Conservation (phyloP, 495 filamentous ascomycete species). For the Rhypophila decipiens region DNA sequence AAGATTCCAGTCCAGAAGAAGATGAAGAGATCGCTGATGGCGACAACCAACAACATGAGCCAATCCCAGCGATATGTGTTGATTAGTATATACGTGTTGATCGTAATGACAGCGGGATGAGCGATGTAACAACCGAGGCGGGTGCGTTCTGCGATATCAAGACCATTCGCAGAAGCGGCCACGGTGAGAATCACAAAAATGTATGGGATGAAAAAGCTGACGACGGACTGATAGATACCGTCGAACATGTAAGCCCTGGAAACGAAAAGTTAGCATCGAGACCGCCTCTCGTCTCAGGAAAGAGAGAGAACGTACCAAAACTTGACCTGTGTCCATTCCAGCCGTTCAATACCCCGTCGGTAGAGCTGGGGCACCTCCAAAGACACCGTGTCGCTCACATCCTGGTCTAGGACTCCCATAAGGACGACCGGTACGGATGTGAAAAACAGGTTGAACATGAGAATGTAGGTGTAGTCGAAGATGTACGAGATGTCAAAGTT, state of each 20-base stretch:
- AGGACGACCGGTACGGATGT: slow-evolving; percentile 93
- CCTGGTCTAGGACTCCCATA: slow-evolving; percentile 96
- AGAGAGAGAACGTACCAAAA: slow-evolving; percentile 67
- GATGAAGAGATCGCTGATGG: slow-evolving; percentile 76
- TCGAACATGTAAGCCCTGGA: slow-evolving; percentile 88
- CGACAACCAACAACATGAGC: slow-evolving; percentile 76
- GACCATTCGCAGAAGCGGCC: slow-evolving; percentile 61
- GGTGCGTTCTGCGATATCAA: slow-evolving; percentile 64
- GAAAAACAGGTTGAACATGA: slow-evolving; percentile 94
- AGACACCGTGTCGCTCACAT: slow-evolving; percentile 90
- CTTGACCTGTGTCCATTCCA: slow-evolving; percentile 94
- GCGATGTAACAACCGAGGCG: slow-evolving; percentile 82
- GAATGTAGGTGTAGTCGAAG: slow-evolving; percentile 95
- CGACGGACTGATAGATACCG: slow-evolving; percentile 88
- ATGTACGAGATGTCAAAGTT: slow-evolving; percentile 94
- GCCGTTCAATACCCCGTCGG: slow-evolving; percentile 88
- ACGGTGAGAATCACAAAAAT: slow-evolving; percentile 62
- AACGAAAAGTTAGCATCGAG: slow-evolving; percentile 22
- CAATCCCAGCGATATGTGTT: slow-evolving; percentile 98
- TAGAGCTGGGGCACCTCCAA: slow-evolving; percentile 94
- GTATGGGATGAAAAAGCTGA: slow-evolving; percentile 89
- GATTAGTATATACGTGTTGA: slow-evolving; percentile 90
- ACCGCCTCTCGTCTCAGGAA: neutral
- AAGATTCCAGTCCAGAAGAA: slow-evolving; percentile 98
- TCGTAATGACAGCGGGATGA: slow-evolving; percentile 69